Percentiles rank a stretch among this genome's conserved stretches.
Evolutionary conservation across 106 monocot genomes (phyloP).

Genomic region (Dioscorea zingiberensis): DNA sequence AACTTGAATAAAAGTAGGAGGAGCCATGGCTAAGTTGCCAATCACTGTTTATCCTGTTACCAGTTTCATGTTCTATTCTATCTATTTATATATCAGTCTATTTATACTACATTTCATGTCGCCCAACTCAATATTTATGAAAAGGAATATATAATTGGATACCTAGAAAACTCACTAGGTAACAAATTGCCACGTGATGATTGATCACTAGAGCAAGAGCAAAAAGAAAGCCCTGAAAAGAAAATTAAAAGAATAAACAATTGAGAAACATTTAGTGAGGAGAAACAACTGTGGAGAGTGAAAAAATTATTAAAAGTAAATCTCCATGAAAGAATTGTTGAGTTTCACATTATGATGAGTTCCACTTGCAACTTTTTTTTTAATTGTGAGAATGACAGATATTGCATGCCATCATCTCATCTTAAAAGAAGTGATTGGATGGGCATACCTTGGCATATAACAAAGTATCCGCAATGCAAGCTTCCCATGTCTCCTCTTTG

Average conservation of each 20-base stretch:
- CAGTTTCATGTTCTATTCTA: no score
- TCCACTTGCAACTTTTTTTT: not conserved
- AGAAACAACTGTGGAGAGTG: not conserved
- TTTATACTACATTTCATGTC: not conserved
- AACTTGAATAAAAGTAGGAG: not conserved
- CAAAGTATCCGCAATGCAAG: conserved; percentile 49
- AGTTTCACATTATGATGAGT: not conserved
- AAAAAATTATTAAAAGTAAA: not conserved
- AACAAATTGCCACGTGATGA: conserved; percentile 51
- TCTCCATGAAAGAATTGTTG: not conserved
- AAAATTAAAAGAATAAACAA: not conserved
- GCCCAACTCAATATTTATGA: not conserved
- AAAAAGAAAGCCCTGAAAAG: conserved; percentile 64
- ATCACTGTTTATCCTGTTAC: not conserved
- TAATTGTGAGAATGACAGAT: not conserved
- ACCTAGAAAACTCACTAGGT: conserved; percentile 61
- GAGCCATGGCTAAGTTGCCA: not conserved
- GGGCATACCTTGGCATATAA: conserved; percentile 70
- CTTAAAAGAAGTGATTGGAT: not conserved
- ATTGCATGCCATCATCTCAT: not conserved
- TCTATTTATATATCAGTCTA: not conserved
- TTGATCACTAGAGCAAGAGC: conserved; percentile 50
- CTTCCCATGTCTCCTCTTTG: conserved; percentile 77
- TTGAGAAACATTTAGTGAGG: no score
- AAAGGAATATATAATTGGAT: conserved; percentile 3